phyloP scores from a whole-genome alignment of 106 monocot species.

The Apostasia ramifera region DNA sequence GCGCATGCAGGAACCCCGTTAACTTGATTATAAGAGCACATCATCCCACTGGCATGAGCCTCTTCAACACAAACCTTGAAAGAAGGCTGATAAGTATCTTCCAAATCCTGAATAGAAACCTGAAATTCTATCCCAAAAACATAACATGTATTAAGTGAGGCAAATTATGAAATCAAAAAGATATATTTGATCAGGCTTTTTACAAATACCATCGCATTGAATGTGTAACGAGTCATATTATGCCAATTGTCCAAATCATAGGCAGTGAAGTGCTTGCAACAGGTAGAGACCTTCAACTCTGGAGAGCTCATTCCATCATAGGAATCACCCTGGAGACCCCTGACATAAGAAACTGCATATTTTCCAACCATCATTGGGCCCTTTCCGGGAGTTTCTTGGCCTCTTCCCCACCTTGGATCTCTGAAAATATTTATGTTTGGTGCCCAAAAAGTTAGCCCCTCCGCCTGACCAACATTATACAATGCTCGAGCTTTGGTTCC shows the following conservation, averaged over 20 bases:
- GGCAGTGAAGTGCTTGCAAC: constrained; percentile 86
- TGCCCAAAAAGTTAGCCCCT: constrained; percentile 78
- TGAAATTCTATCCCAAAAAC: too few species aligned
- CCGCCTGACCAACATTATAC: constrained; percentile 64
- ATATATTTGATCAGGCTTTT: too few species aligned
- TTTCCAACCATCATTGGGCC: too few species aligned
- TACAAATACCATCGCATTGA: constrained; percentile 54
- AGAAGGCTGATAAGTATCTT: constrained; percentile 80
- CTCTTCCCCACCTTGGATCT: constrained; percentile 88
- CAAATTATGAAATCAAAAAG: too few species aligned
- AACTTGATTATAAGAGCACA: constrained; percentile 86
- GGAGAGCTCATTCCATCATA: too few species aligned
- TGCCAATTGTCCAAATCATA: constrained; percentile 77
- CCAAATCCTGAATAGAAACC: constrained; percentile 70
- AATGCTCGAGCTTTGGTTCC: constrained; percentile 63
- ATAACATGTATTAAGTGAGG: too few species aligned
- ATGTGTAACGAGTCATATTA: constrained; percentile 30
- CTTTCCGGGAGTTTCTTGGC: constrained; percentile 92
- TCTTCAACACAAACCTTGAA: constrained; percentile 70
- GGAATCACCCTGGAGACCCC: too few species aligned
- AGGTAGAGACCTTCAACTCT: constrained; percentile 72
- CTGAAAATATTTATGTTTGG: constrained; percentile 82
- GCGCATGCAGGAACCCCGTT: constrained; percentile 89
- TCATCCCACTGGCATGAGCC: constrained; percentile 66
- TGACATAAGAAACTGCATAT: too few species aligned